Percentiles rank a stretch among this genome's conserved stretches.
Evolutionary conservation across 1,284 basidiomycete genomes (phyloP).

Genomic region (Cryptococcus depauperatus): DNA sequence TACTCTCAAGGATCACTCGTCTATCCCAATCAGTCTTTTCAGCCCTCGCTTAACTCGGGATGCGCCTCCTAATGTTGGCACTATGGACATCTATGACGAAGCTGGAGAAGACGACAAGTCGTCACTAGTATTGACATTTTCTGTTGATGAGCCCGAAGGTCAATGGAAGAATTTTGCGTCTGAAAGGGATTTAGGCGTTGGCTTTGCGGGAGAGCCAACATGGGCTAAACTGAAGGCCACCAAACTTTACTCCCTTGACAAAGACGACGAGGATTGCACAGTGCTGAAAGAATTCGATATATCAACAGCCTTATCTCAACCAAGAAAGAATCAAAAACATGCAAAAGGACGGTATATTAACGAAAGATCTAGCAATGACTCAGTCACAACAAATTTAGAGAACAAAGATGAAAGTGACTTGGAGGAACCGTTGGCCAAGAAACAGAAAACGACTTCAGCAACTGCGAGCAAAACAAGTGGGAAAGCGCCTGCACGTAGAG

Average conservation of each 20-base stretch:
- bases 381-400: constrained; percentile 25
- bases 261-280: constrained; percentile 2
- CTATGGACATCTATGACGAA: not conserved
- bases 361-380: constrained; percentile 15
- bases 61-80: constrained; percentile 15
- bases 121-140: not conserved
- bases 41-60: constrained; percentile 33
- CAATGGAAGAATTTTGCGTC: constrained; percentile 27
- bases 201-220: constrained; percentile 31
- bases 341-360: not conserved
- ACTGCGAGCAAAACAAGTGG: constrained; percentile 11
- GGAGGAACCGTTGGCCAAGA: constrained; percentile 20
- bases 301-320: not conserved
- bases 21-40: constrained; percentile 35
- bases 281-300: not conserved
- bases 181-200: constrained; percentile 37
- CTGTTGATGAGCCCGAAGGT: not conserved
- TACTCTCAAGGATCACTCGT: constrained; percentile 29
- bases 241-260: constrained; percentile 16
- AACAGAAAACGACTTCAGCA: constrained; percentile 3
- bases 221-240: constrained; percentile 24
- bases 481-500: constrained; percentile 16
- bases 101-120: not conserved
- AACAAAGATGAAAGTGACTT: constrained; percentile 7
- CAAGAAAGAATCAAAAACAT: not conserved